Base-by-base conservation (phyloP, 805 yeast genomes). In the Candida succiphila region DNA sequence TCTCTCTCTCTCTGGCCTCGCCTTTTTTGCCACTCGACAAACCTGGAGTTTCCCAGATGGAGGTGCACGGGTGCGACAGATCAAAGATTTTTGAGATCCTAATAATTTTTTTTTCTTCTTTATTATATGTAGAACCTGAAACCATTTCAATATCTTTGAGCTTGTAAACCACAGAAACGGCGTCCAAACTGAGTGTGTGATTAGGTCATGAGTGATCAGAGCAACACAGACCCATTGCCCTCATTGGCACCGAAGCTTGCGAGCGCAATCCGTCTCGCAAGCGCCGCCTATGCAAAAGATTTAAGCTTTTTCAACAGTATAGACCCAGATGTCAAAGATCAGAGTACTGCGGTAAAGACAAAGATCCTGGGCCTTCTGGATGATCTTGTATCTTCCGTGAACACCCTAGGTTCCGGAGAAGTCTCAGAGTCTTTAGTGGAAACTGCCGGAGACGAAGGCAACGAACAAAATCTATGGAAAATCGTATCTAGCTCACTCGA, bases 271-370 rank as follows among this genome's bases (percentile, higher is more conserved):
- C 63, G 94, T 38, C 69, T 80, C 3, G 67, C 94, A 0, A 63
- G 79, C 3, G 75, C 82, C 2, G 54, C 88, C 28, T 81, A 83
- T 2, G 73, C 85, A 1, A 82, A 82, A 36, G 97, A 89, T 60
- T 67, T 87, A n/a, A 72, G 69, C 21, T 92, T 88, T 48, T 74
- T 76, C 53, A 67, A 67, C 30, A 74, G 83, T 30, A 49, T 85
- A 10, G 89, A 84, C 52, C 62, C 60, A 3, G 48, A 52, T 1
- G 48, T 77, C 12, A 55, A 65, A 7, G 40, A 48, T 0, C 49
- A 63, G 12, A 51, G 77, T 31, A 62, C 63, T 8, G 42, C 43
- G 2, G 48, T 70, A 1, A 63, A 76, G 4, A 50, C 54, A 13
- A 53, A 61, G 16, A 36, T 81, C 5, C 48, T 74, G 18, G 54